Conservation (phyloP, 1,139 yeast species). For the Hansenula sp. region DNA sequence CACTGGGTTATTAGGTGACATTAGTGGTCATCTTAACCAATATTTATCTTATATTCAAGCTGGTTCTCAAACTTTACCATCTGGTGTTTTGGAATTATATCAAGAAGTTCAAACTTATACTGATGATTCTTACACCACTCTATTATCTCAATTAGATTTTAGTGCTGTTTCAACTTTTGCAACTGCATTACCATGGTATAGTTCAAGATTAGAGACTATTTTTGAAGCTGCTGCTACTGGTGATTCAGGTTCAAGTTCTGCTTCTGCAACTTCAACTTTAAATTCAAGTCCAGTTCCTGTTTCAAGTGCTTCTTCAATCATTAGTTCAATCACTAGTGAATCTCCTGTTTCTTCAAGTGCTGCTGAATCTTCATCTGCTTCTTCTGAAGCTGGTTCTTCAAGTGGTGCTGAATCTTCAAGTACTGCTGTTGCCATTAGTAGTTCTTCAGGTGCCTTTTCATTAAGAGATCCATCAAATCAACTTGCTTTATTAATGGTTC, state of each 20-base stretch:
- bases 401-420: not conserved
- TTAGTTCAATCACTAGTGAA: constrained; percentile 32
- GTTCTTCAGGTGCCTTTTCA: not conserved
- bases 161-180: constrained; percentile 29
- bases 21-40: constrained; percentile 23
- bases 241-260: constrained; percentile 20
- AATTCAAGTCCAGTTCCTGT: constrained; percentile 24
- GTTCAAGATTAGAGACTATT: constrained; percentile 30
- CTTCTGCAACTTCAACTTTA: constrained; percentile 16
- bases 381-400: not conserved
- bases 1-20: constrained; percentile 27
- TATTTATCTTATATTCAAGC: constrained; percentile 24
- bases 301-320: constrained; percentile 19
- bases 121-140: constrained; percentile 37
- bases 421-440: not conserved
- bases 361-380: not conserved
- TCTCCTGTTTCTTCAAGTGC: not conserved
- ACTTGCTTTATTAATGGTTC: too few relatives aligned
- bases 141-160: constrained; percentile 24
- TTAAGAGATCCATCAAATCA: too few relatives aligned
- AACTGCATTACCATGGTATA: constrained; percentile 40
- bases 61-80: constrained; percentile 23
- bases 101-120: constrained; percentile 34
- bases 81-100: constrained; percentile 30
- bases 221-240: constrained; percentile 24